phyloP scores from a whole-genome alignment of 2,329 filamentous ascomycete species.

The Nannizziopsis arthrosporioides region DNA sequence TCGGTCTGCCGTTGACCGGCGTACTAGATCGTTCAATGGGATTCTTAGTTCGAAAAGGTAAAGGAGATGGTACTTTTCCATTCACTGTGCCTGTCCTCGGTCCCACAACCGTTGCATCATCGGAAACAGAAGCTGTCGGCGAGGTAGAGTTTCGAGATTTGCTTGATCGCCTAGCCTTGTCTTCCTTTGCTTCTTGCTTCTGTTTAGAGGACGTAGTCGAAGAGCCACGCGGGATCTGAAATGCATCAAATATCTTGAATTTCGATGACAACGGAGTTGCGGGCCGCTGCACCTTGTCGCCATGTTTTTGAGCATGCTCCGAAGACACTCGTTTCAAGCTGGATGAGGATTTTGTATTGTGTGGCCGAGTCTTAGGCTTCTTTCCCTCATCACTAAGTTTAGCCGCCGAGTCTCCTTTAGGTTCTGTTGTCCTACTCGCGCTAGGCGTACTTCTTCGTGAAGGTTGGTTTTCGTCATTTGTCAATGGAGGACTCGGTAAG shows the following conservation, averaged over 20 bases:
- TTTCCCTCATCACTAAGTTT: constrained; percentile 22
- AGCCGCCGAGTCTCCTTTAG: constrained; percentile 19
- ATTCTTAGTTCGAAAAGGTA: constrained; percentile 2
- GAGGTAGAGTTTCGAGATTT: constrained; percentile 5
- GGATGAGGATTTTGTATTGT: constrained; percentile 33
- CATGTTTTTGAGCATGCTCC: constrained; percentile 27
- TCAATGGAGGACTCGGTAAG: constrained; percentile 40
- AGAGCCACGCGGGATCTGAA: constrained; percentile 27
- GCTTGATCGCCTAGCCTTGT: constrained; percentile 23
- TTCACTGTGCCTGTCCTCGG: constrained; percentile 35
- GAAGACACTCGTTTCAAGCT: constrained; percentile 28
- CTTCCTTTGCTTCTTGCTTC: constrained; percentile 17
- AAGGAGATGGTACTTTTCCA: constrained; percentile 19
- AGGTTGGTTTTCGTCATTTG: constrained; percentile 31
- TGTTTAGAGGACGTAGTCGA: constrained; percentile 27
- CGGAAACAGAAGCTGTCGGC: constrained; percentile 24
- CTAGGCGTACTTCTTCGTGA: constrained; percentile 26
- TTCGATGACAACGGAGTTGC: constrained; percentile 28
- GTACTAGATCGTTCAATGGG: not conserved
- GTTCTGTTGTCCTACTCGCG: constrained; percentile 21
- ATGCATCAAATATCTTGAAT: constrained; percentile 25
- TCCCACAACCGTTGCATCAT: constrained; percentile 18
- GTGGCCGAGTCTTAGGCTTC: constrained; percentile 28
- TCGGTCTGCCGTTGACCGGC: not conserved
- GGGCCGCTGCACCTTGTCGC: constrained; percentile 27